Evolutionary conservation across 768 basidiomycete species (phyloP).

Genomic region (Leccinum truebloodii): DNA sequence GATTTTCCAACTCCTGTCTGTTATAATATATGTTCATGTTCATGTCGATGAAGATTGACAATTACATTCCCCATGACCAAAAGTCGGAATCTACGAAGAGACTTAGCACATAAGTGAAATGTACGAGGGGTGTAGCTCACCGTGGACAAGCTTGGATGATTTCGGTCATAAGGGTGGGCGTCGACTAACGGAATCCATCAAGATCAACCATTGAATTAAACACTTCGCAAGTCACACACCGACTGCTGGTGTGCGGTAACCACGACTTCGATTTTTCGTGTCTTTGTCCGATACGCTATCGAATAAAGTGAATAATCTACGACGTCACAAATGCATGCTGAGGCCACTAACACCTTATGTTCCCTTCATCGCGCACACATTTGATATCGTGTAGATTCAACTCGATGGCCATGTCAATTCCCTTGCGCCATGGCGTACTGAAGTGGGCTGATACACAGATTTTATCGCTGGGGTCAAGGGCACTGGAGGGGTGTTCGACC

Average conservation of each 20-base stretch:
- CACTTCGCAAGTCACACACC: not conserved
- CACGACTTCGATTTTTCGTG: conserved; percentile 12
- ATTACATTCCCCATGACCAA: conserved; percentile 19
- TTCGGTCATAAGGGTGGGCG: not conserved
- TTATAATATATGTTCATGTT: not conserved
- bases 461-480: not conserved
- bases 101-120: not conserved
- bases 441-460: not conserved
- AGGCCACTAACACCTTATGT: conserved; percentile 9
- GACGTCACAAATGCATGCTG: not conserved
- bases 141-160: not conserved
- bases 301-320: not conserved
- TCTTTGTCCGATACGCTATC: conserved; percentile 10
- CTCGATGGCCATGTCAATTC: not conserved
- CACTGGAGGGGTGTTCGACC: not conserved
- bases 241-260: not conserved
- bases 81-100: conserved; percentile 13
- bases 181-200: conserved; percentile 1
- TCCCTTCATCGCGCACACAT: conserved; percentile 4
- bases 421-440: not conserved
- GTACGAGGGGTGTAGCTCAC: not conserved
- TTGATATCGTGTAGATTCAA: conserved; percentile 1
- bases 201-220: not conserved
- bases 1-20: conserved; percentile 21
- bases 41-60: not conserved